phyloP scores from a whole-genome alignment of 495 filamentous ascomycete species.

The Aspergillus leporis region DNA sequence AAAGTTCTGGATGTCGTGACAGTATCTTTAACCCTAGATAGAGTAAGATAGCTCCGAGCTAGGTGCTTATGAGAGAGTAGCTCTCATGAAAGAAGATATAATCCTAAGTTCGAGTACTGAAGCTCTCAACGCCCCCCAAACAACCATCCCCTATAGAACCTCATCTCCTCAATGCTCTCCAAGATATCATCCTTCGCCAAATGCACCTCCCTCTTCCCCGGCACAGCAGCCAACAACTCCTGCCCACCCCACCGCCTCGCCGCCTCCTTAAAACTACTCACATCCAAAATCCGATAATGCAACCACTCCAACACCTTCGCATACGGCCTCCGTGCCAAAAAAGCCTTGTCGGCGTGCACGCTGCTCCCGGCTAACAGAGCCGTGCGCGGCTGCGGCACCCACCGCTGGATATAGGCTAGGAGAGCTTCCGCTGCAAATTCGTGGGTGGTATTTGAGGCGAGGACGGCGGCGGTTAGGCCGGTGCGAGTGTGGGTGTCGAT shows the following conservation, averaged over 20 bases:
- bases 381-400: constrained; percentile 60
- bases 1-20: too few relatives aligned
- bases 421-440: constrained; percentile 71
- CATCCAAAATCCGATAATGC: constrained; percentile 88
- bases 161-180: constrained; percentile 91
- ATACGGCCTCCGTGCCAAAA: constrained; percentile 75
- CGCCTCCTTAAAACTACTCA: constrained; percentile 88
- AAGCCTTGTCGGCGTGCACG: constrained; percentile 85
- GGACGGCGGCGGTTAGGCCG: constrained; percentile 76
- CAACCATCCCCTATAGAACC: constrained; percentile 62
- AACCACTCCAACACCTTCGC: constrained; percentile 69
- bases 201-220: constrained; percentile 74
- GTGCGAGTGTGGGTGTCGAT: constrained; percentile 62
- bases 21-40: too few relatives aligned
- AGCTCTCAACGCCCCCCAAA: constrained; percentile 27
- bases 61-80: too few relatives aligned
- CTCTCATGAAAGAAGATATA: too few relatives aligned
- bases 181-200: constrained; percentile 87
- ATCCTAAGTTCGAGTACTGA: too few relatives aligned
- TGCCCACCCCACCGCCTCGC: constrained; percentile 75
- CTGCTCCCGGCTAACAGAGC: constrained; percentile 88
- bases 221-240: constrained; percentile 57
- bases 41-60: too few relatives aligned
- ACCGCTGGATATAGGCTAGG: constrained; percentile 71
- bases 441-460: constrained; percentile 70